These are phyloP conservation scores for Eremothecium sinecaudum DNA, from an alignment of 1,139 yeast genomes.

Conservation along the genomic window DNA sequence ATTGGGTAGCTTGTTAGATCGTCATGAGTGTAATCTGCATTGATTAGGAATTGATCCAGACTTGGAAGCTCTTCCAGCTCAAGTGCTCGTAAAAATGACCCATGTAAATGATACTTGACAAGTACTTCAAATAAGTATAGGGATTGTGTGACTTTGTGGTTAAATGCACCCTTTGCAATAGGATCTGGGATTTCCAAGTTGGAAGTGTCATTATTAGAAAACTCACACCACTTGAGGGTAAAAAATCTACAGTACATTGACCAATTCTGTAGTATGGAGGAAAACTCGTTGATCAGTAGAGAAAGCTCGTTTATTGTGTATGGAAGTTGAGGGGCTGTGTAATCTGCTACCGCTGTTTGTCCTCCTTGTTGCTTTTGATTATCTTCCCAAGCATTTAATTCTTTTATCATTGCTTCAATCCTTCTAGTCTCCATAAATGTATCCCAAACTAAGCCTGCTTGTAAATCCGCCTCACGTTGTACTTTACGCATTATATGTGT, in stretches of 20 bases:
- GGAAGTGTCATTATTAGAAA: constrained; percentile 22
- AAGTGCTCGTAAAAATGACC: constrained; percentile 76
- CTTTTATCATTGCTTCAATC: constrained; percentile 46
- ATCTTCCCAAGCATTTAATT: constrained; percentile 32
- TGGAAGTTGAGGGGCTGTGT: constrained; percentile 8
- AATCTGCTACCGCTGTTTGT: constrained; percentile 1
- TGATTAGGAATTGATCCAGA: constrained; percentile 25
- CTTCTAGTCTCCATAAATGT: constrained; percentile 50
- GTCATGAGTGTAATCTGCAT: constrained; percentile 36
- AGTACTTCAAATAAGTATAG: constrained; percentile 56
- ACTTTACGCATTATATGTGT: constrained; percentile 58
- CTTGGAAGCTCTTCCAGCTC: constrained; percentile 67
- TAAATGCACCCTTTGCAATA: constrained; percentile 51
- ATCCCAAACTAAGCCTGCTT: constrained; percentile 79
- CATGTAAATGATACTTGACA: constrained; percentile 56
- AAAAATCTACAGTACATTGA: constrained; percentile 70
- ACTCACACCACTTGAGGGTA: constrained; percentile 53
- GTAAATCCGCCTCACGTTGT: constrained; percentile 84
- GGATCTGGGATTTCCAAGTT: constrained; percentile 42
- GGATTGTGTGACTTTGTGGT: constrained; percentile 45
- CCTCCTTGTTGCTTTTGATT: constrained; percentile 6
- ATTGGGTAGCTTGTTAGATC: constrained; percentile 41
- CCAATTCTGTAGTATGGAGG: constrained; percentile 81
- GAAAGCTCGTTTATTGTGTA: constrained; percentile 47
- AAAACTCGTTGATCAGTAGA: constrained; percentile 53